Evolutionary conservation across 345 rosid genomes (phyloP).

Genomic region (Hirschfeldia incana): DNA sequence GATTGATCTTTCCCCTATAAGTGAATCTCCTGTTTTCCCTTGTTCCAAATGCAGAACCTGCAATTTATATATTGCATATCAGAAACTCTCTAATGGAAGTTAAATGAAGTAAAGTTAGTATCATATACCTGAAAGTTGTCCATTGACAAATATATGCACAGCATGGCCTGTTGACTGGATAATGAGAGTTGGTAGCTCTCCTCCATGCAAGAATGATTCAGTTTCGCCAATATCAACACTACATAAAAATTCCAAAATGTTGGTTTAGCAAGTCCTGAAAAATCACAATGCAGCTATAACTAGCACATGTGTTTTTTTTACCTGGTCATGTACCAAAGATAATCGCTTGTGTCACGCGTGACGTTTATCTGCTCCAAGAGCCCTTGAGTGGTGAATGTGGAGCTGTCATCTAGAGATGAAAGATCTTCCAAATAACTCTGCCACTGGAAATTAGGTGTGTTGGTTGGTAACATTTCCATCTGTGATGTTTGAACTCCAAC

Average conservation of each 20-base stretch:
- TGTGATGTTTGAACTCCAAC: slow-evolving; percentile 94
- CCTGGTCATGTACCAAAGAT: slow-evolving; percentile 93
- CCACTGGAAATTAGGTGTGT: slow-evolving; percentile 62
- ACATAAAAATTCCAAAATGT: slow-evolving; percentile 17
- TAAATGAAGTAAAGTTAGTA: neutral
- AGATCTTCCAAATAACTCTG: slow-evolving; percentile 84
- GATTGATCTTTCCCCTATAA: slow-evolving; percentile 73
- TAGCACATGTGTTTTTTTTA: slow-evolving; percentile 6
- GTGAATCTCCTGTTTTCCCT: slow-evolving; percentile 75
- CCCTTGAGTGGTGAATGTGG: slow-evolving; percentile 64
- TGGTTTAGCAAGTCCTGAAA: slow-evolving; percentile 1
- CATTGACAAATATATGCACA: slow-evolving; percentile 85
- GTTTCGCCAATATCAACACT: slow-evolving; percentile 78
- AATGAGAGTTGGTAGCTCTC: slow-evolving; percentile 86
- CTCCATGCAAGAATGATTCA: slow-evolving; percentile 89
- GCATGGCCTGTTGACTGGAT: slow-evolving; percentile 92
- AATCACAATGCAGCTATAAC: neutral
- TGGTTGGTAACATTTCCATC: slow-evolving; percentile 84
- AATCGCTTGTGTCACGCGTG: slow-evolving; percentile 86
- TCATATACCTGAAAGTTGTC: slow-evolving; percentile 79
- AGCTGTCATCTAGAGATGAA: slow-evolving; percentile 63
- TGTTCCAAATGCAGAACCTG: slow-evolving; percentile 90
- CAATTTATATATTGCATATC: slow-evolving; percentile 11
- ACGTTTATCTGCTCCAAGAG: slow-evolving; percentile 92
- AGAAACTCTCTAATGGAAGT: slow-evolving; percentile 8